Evolutionary conservation across 441 rosid species (phyloP).

Genomic region (Corymbia citriodora): DNA sequence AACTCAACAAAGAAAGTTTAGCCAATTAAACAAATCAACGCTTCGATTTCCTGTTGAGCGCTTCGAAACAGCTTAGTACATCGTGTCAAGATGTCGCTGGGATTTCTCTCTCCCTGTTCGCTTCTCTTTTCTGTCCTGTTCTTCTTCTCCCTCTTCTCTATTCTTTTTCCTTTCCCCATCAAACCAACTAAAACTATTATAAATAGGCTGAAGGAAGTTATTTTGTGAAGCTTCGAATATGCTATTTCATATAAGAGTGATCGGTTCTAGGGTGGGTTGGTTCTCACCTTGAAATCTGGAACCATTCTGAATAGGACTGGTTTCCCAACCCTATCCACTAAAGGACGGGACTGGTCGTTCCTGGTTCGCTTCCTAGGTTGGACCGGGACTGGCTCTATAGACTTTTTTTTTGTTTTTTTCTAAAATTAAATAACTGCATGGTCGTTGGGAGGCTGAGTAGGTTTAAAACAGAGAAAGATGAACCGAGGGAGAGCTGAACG

Average conservation of each 20-base stretch:
- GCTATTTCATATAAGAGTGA: not conserved
- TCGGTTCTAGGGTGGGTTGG: too few relatives aligned
- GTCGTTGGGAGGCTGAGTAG: not conserved
- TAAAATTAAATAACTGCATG: not conserved
- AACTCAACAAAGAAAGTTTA: not conserved
- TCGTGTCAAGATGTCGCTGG: not conserved
- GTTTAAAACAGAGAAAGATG: not conserved
- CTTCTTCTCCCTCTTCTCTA: not conserved
- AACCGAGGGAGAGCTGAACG: not conserved
- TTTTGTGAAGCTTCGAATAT: not conserved
- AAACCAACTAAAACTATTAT: not conserved
- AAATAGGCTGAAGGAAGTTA: not conserved
- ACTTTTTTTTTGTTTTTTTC: not conserved
- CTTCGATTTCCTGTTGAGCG: too few relatives aligned
- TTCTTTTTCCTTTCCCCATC: not conserved
- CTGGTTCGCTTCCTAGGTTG: not conserved
- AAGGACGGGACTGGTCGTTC: not conserved
- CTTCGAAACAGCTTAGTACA: not conserved
- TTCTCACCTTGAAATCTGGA: too few relatives aligned
- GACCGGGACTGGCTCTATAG: not conserved
- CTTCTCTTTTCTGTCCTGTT: too few relatives aligned
- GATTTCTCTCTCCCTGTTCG: not conserved
- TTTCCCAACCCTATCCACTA: not conserved
- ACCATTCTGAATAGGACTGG: too few relatives aligned
- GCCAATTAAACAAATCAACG: too few relatives aligned